Evolutionary conservation across 2,329 filamentous ascomycete species (phyloP), one percentile per base, ranked within the genome.

Genomic region (Botryosphaeria dothidea): DNA sequence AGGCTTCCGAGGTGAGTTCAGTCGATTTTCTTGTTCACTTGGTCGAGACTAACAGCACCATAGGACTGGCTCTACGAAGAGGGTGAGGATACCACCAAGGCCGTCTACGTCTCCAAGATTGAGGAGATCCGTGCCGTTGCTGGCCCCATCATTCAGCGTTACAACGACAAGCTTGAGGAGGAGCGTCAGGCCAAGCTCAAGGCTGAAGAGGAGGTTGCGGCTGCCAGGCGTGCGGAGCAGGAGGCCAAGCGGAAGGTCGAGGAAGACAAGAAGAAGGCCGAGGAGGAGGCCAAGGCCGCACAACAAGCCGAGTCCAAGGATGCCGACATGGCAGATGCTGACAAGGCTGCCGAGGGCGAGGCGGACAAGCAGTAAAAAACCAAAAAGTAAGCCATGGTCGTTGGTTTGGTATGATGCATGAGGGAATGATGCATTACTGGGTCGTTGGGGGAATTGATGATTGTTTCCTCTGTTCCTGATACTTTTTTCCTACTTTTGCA

Each of bases 31-130:
- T n/a, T n/a, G 4, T 9, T 6, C 17, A 8, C 13, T 46, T n/a
- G 7, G 23, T 7, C 6, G 3, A 11, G 13, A 38, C 54, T 63
- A 41, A 31, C 36, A 43, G 51, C 1, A 69, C 73, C 72, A 46
- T 69, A 98, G 94, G 93, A 99, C 77, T 99, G 95, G 95, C 86
- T 99, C 67, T 98, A 98, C 80, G 94, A 97, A 63, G 95, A 98
- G 64, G 95, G 95, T 67, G 93, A 97, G 69, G 95, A 99, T 78
- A 88, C 93, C 70, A 91, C 91, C 74, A 98, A 98, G 86, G 93
- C 91, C 63, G 87, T 95, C 74, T 99, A 99, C 82, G 83, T 96
- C 67, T 87, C 92, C 81, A 99, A 98, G 88, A 90, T 95, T 79
- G 95, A 98, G 68, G 95, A 99, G 80, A 93, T 99, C 78, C 91